Evolutionary conservation across 495 filamentous ascomycete species (phyloP).

Genomic region (Neurospora hispaniola): DNA sequence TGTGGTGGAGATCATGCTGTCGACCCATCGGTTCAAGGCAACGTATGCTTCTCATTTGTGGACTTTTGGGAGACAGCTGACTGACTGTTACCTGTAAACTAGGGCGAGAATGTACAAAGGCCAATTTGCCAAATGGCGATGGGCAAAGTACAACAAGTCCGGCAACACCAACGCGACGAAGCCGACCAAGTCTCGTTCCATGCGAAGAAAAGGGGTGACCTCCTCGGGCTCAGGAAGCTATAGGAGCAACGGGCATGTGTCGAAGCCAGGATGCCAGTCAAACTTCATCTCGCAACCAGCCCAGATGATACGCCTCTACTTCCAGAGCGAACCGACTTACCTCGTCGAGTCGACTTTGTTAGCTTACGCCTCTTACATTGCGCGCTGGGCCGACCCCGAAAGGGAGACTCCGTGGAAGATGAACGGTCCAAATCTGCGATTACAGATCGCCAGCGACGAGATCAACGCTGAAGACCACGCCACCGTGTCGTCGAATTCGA

Average conservation of each 20-base stretch:
- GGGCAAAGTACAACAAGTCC: slow-evolving; percentile 25
- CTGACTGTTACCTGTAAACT: neutral
- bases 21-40: slow-evolving; percentile 23
- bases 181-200: slow-evolving; percentile 3
- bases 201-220: neutral
- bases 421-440: neutral
- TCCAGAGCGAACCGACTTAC: slow-evolving; percentile 4
- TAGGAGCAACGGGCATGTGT: neutral
- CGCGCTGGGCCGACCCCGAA: neutral
- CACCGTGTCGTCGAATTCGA: neutral
- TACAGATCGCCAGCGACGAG: neutral
- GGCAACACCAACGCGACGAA: slow-evolving; percentile 3
- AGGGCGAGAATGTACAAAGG: slow-evolving; percentile 29
- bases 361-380: slow-evolving; percentile 10
- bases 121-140: slow-evolving; percentile 25
- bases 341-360: slow-evolving; percentile 3
- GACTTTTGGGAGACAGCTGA: neutral
- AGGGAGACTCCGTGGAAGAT: slow-evolving; percentile 5
- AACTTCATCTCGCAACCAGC: neutral
- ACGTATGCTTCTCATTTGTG: slow-evolving; percentile 12
- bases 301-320: neutral
- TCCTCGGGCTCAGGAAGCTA: neutral
- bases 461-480: neutral
- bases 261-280: neutral
- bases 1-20: slow-evolving; percentile 22